Percentiles rank a stretch among this genome's conserved stretches.
Evolutionary conservation across 148 eudicot genomes (phyloP).

Genomic region (Fallopia convolvulus): DNA sequence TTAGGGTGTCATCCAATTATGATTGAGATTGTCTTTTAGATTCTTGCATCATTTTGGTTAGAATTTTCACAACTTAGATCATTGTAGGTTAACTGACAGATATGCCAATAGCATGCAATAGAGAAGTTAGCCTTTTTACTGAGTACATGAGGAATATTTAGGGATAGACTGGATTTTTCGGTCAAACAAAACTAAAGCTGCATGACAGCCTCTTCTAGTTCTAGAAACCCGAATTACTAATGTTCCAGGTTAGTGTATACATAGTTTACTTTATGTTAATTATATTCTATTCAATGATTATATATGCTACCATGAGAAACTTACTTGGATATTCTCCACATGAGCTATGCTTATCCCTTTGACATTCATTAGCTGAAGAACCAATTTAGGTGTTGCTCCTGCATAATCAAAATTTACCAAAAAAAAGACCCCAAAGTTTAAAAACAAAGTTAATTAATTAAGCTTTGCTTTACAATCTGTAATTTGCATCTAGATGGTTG

Average conservation of each 20-base stretch:
- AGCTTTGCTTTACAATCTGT: not conserved
- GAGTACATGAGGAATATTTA: not conserved
- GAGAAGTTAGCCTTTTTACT: not conserved
- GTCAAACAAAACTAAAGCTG: constrained; percentile 59
- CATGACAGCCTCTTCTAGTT: constrained; percentile 98
- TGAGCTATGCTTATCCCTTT: constrained; percentile 82
- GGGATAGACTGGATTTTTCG: constrained; percentile 32
- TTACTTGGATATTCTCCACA: constrained; percentile 40
- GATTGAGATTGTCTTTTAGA: not conserved
- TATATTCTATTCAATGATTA: not conserved
- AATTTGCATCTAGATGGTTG: not conserved
- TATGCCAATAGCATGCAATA: not conserved
- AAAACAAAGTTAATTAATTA: not conserved
- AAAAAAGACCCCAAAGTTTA: not conserved
- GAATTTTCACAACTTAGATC: not conserved
- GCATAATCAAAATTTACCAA: no score
- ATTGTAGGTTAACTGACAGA: not conserved
- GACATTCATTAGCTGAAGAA: constrained; percentile 77
- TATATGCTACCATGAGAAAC: not conserved
- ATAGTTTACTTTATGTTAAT: not conserved
- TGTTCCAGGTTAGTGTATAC: constrained; percentile 72
- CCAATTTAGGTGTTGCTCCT: no score
- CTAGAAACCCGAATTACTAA: constrained; percentile 75
- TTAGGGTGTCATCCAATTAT: not conserved
- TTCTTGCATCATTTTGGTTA: not conserved